A percentile compares a stretch with the other conserved stretches of the same genome.
phyloP scores from a whole-genome alignment of 2,329 filamentous ascomycete species.

The Fulvia fulva region DNA sequence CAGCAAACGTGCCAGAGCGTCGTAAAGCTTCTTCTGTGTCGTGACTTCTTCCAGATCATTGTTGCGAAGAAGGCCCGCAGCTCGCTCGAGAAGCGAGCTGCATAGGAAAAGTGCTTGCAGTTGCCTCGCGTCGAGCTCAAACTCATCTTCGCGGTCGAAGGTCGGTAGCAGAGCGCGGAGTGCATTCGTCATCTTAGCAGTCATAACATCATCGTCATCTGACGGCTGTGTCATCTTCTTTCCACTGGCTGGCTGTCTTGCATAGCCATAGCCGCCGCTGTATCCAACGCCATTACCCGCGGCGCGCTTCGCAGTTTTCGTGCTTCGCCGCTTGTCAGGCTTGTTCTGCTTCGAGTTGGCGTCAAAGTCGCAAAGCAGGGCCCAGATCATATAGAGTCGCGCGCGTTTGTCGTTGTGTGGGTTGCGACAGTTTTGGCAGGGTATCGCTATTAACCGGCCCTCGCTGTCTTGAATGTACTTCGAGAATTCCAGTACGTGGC shows the following conservation, averaged over 20 bases:
- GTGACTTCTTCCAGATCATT: slow-evolving; percentile 39
- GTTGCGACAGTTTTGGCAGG: slow-evolving; percentile 1
- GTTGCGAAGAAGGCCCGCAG: slow-evolving; percentile 39
- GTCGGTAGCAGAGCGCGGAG: slow-evolving; percentile 27
- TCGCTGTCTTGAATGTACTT: not conserved
- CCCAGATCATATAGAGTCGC: slow-evolving; percentile 37
- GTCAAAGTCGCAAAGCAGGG: slow-evolving; percentile 38
- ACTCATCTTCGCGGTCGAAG: slow-evolving; percentile 18
- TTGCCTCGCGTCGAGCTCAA: slow-evolving; percentile 32
- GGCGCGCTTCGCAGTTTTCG: not conserved
- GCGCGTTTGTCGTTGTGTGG: not conserved
- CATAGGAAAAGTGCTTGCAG: slow-evolving; percentile 35
- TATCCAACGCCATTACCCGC: not conserved
- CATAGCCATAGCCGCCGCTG: not conserved
- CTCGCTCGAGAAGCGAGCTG: slow-evolving; percentile 37
- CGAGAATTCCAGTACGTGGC: not conserved
- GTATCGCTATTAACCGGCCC: not conserved
- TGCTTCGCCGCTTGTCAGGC: slow-evolving; percentile 3
- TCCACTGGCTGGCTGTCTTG: not conserved
- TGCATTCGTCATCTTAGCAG: slow-evolving; percentile 13
- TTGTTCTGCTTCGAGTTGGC: slow-evolving; percentile 15
- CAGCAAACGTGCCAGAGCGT: slow-evolving; percentile 40
- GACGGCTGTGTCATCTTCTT: not conserved
- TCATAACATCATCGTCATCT: slow-evolving; percentile 20
- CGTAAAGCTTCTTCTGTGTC: slow-evolving; percentile 36